Percentiles rank a stretch among this genome's conserved stretches.
Evolutionary conservation across 441 rosid genomes (phyloP).

Genomic region (Populus hybrid): DNA sequence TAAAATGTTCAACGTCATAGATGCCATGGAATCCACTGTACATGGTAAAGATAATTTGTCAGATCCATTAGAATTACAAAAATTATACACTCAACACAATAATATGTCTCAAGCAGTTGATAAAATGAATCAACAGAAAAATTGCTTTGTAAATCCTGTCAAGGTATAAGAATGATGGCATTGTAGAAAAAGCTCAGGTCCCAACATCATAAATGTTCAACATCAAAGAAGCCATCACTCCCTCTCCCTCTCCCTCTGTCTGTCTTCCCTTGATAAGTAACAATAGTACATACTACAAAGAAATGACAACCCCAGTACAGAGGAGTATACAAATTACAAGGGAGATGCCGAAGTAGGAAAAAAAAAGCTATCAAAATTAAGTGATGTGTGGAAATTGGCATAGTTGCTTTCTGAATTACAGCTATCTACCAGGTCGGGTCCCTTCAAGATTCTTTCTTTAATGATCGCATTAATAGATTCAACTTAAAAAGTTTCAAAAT

Average conservation of each 20-base stretch:
- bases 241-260: too few species aligned
- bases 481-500: neutral
- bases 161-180: neutral
- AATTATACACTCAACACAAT: neutral
- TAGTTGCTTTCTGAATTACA: neutral
- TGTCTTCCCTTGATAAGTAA: neutral
- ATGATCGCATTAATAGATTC: neutral
- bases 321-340: neutral
- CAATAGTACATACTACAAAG: neutral
- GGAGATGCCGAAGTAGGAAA: neutral
- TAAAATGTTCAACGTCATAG: slow-evolving; percentile 92
- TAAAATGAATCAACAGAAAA: neutral
- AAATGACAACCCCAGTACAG: neutral
- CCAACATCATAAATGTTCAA: neutral
- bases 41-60: slow-evolving; percentile 17
- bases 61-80: slow-evolving; percentile 4
- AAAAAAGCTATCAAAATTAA: neutral
- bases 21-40: slow-evolving; percentile 89
- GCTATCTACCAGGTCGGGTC: neutral
- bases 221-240: neutral
- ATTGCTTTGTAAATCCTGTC: neutral
- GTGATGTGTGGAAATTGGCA: neutral
- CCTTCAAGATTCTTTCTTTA: neutral
- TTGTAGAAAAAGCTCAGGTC: neutral
- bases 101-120: neutral